Conservation (phyloP, 345 rosid genomes). For the Leavenworthia alabamica region DNA sequence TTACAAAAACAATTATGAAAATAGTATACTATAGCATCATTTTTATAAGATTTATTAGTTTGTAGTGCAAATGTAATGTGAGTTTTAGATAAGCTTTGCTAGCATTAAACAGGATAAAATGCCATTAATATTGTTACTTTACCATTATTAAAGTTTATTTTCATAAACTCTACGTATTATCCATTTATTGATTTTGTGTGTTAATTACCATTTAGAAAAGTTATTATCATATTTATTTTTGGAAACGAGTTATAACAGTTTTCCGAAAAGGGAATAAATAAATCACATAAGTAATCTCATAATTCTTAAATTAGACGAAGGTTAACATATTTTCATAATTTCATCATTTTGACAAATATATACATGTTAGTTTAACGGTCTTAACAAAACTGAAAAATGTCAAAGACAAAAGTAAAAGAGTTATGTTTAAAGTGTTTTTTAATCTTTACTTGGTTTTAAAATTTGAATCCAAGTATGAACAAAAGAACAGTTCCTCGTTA, state of each 20-base stretch:
- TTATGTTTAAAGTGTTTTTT: neutral
- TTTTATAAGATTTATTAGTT: too few species aligned
- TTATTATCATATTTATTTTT: neutral
- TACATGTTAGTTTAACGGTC: neutral
- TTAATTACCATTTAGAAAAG: neutral
- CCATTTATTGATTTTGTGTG: neutral
- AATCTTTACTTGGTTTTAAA: slow-evolving; percentile 12
- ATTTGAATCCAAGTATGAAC: slow-evolving; percentile 23
- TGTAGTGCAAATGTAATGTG: neutral
- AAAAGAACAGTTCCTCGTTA: slow-evolving; percentile 72
- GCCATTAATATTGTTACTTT: neutral
- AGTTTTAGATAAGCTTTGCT: neutral
- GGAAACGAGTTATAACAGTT: too few species aligned
- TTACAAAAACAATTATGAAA: neutral
- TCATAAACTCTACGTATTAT: neutral
- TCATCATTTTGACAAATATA: neutral
- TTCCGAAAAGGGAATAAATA: too few species aligned
- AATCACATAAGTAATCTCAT: neutral
- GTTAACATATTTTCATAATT: neutral
- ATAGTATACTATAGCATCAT: too few species aligned
- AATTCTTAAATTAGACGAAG: neutral
- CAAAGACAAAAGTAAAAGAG: slow-evolving; percentile 6
- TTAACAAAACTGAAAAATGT: neutral
- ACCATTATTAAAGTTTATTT: neutral
- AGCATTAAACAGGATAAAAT: neutral